Base-by-base conservation (phyloP, 2,329 filamentous ascomycete species). In the Alternaria brassicicola region DNA sequence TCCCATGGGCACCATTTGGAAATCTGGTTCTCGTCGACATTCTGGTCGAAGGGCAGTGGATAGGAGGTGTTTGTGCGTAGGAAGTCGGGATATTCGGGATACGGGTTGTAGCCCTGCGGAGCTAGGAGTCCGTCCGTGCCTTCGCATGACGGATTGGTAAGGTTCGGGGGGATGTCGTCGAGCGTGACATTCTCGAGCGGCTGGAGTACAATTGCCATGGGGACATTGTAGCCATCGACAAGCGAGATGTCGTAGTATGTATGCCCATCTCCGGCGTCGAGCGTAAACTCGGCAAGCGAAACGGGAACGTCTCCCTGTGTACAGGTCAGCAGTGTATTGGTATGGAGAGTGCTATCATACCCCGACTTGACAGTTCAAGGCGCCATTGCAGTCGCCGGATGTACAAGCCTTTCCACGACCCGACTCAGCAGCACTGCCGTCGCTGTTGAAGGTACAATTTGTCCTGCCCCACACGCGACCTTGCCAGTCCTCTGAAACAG, bases 211-310 rank as follows among this genome's bases (percentile, higher is more conserved):
- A 85, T 85, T 28, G 86, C 88, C 61, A 93, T 73, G 2, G 90
- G 89, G 1, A 94, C 78, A 72, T 94, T 94, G 83, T 94, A 94
- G 47, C 91, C 91, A 72, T 95, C 91, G 21, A 95, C 91, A 3
- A 94, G 82, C 38, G 90, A 93, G 62, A 95, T 91, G 75, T 95
- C 91, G 78, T 93, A 94, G 75, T 92, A 95, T 9, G 88, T 89
- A 71, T 93, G 89, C 21, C 82, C 80, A 41, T 83, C 78, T 28
- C 89, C 88, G 26, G 88, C 89, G 48, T 86, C 84, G 15, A 94
- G 83, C 53, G 89, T 92, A 77, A 95, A 93, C 72, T 96, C 92
- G 36, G 89, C 91, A 12, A 96, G 84, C 1, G 90, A 93, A 13
- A 88, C 88, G 10, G 92, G 92, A 28, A 88, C 85, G 55, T 86